phyloP scores from a whole-genome alignment of 495 filamentous ascomycete species.

The Neurospora hispaniola region DNA sequence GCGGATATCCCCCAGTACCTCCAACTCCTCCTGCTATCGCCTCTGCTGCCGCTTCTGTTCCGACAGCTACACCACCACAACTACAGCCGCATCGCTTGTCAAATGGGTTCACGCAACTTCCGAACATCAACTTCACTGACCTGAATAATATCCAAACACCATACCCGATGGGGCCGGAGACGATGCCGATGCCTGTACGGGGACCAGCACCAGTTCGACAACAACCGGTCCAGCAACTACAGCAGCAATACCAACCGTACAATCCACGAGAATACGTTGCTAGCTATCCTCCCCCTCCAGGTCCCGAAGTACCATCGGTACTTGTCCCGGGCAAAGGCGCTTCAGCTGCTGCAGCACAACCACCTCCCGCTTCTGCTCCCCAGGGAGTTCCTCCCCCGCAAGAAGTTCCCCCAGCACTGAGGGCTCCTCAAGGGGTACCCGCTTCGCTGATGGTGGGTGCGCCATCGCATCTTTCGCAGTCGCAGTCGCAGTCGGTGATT shows the following conservation, averaged over 20 bases:
- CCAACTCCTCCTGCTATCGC: conserved; percentile 15
- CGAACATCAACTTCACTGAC: conserved; percentile 27
- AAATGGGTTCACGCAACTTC: conserved; percentile 30
- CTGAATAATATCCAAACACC: conserved; percentile 13
- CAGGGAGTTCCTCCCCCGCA: conserved; percentile 8
- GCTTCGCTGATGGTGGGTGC: conserved; percentile 9
- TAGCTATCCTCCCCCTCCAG: conserved; percentile 24
- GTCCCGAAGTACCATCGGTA: conserved; percentile 5
- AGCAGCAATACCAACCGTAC: conserved; percentile 6
- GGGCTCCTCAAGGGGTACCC: conserved; percentile 13
- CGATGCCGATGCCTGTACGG: background rate
- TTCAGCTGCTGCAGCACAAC: background rate
- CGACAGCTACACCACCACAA: background rate
- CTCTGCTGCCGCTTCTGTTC: background rate
- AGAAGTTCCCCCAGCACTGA: conserved; percentile 15
- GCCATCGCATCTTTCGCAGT: background rate
- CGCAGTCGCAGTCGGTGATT: background rate
- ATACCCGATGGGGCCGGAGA: background rate
- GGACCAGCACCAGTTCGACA: background rate
- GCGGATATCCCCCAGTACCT: conserved; percentile 37
- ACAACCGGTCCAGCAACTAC: background rate
- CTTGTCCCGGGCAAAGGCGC: conserved; percentile 3
- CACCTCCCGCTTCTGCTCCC: background rate
- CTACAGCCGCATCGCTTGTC: background rate
- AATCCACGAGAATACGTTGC: conserved; percentile 26